phyloP scores from a whole-genome alignment of 2,329 filamentous ascomycete species.

The Esteya vermicola region DNA sequence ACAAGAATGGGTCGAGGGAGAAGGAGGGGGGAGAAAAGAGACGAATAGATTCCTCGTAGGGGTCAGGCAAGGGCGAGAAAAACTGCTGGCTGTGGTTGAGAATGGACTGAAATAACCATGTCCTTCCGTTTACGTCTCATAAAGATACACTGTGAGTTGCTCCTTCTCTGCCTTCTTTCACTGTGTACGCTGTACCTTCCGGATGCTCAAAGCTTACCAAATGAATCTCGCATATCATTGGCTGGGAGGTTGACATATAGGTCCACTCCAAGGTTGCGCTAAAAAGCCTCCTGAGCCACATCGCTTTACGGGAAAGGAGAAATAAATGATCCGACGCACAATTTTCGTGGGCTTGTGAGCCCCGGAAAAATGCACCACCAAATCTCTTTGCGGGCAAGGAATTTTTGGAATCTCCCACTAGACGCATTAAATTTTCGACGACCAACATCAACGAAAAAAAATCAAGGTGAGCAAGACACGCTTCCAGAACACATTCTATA shows the following conservation, averaged over 20 bases:
- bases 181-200: background rate
- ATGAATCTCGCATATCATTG: background rate
- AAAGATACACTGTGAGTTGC: background rate
- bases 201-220: background rate
- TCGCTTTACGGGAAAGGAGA: conserved; percentile 3
- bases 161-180: background rate
- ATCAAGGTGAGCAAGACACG: conserved; percentile 13
- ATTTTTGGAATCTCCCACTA: conserved; percentile 9
- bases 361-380: conserved; percentile 5
- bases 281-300: background rate
- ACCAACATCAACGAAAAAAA: conserved; percentile 11
- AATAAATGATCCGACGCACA: conserved; percentile 9
- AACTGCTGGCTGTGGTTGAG: too few species aligned
- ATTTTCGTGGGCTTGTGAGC: conserved; percentile 4
- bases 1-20: too few species aligned
- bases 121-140: background rate
- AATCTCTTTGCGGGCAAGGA: background rate
- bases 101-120: too few species aligned
- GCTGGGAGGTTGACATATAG: background rate
- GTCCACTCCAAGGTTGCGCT: background rate
- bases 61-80: too few species aligned
- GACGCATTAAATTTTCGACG: conserved; percentile 9
- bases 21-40: too few species aligned
- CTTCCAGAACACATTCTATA: conserved; percentile 2
- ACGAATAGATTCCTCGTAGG: too few species aligned